Percentiles rank a stretch among this genome's conserved stretches.
phyloP scores from a whole-genome alignment of 2,329 filamentous ascomycete species.

The Botrytis squamosa region DNA sequence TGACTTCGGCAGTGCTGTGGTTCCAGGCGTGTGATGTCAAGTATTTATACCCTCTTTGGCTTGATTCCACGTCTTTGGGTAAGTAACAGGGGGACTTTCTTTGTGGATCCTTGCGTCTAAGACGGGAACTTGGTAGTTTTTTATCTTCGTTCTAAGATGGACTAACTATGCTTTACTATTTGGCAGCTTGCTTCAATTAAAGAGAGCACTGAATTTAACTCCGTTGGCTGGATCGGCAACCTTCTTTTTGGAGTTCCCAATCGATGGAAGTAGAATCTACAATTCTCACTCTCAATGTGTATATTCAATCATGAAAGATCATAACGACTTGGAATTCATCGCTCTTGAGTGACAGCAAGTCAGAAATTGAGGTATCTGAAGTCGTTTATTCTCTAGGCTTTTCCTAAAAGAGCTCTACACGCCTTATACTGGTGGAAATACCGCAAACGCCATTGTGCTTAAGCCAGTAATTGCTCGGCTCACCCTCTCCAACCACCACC shows the following conservation, averaged over 20 bases:
- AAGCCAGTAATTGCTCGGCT: no score
- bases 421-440: no score
- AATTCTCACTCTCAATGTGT: no score
- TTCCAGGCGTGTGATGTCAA: constrained; percentile 44
- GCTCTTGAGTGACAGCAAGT: no score
- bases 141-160: background rate
- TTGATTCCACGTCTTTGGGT: constrained; percentile 39
- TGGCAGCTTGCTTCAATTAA: constrained; percentile 19
- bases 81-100: constrained; percentile 30
- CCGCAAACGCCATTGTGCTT: background rate
- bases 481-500: background rate
- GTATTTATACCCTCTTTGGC: constrained; percentile 41
- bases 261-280: background rate
- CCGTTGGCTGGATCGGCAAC: constrained; percentile 19
- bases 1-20: constrained; percentile 58
- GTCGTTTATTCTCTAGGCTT: constrained; percentile 20
- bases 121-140: constrained; percentile 23
- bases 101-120: constrained; percentile 37
- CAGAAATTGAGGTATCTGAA: no score
- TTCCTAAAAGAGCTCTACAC: background rate
- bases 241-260: constrained; percentile 27
- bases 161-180: constrained; percentile 13
- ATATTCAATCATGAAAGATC: no score
- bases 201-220: constrained; percentile 21
- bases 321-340: no score